phyloP scores from a whole-genome alignment of 257 asterid genomes.

The Mentha longifolia region DNA sequence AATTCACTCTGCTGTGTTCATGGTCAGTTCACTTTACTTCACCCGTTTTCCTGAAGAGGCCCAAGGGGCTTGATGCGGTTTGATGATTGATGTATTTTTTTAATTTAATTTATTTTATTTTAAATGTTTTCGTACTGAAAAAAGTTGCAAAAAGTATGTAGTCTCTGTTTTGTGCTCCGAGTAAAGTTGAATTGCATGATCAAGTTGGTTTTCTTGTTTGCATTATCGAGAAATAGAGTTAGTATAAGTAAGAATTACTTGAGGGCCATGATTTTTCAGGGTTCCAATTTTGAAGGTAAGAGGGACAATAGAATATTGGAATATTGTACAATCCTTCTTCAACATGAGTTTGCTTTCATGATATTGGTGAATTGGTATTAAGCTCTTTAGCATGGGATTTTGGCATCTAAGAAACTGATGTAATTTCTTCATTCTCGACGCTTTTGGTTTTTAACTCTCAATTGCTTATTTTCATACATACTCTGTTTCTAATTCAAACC shows the following conservation, averaged over 20 bases:
- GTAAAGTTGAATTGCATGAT: constrained; percentile 21
- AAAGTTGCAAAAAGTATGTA: neutral
- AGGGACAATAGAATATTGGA: neutral
- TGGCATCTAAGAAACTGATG: constrained; percentile 22
- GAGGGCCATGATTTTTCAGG: constrained; percentile 13
- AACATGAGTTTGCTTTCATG: neutral
- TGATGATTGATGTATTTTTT: neutral
- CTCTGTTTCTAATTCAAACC: neutral
- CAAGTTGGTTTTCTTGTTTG: constrained; percentile 1
- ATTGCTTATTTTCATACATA: neutral
- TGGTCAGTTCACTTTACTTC: constrained; percentile 25
- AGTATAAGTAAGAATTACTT: neutral
- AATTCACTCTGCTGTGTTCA: constrained; percentile 37
- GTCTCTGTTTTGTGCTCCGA: constrained; percentile 21
- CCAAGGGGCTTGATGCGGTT: neutral
- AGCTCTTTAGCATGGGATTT: constrained; percentile 12
- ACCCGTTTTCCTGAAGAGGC: neutral
- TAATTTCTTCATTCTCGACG: constrained; percentile 10
- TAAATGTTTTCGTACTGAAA: neutral
- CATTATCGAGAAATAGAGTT: constrained; percentile 5
- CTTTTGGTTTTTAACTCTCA: constrained; percentile 24
- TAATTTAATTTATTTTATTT: neutral
- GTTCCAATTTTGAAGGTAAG: constrained; percentile 22
- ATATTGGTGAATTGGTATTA: neutral
- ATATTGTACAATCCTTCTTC: neutral